phyloP scores from a whole-genome alignment of 2,329 filamentous ascomycete genomes.

The Chrysoporthe deuterocubensis region DNA sequence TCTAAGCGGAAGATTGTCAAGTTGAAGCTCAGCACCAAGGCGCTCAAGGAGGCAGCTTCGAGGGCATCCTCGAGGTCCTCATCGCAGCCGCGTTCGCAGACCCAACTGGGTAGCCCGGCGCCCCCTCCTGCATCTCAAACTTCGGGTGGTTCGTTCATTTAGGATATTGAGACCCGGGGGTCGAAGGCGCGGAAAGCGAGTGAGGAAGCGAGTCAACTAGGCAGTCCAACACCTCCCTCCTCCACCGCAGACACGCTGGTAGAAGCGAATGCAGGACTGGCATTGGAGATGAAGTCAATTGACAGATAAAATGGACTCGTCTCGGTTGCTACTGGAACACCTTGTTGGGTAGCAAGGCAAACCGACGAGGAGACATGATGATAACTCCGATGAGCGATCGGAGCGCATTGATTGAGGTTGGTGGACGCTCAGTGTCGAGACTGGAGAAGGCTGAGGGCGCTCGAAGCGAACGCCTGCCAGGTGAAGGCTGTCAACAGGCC shows the following conservation, averaged over 20 bases:
- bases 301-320: neutral
- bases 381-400: neutral
- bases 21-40: slow-evolving; percentile 22
- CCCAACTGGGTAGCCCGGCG: slow-evolving; percentile 1
- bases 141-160: neutral
- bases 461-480: neutral
- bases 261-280: neutral
- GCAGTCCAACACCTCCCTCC: neutral
- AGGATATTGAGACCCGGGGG: neutral
- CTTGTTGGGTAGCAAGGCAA: neutral
- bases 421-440: neutral
- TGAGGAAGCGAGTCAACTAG: neutral
- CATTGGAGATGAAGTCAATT: neutral
- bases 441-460: neutral
- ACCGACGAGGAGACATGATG: neutral
- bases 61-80: slow-evolving; percentile 1
- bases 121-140: neutral
- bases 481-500: neutral
- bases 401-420: neutral
- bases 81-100: slow-evolving; percentile 6
- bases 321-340: neutral
- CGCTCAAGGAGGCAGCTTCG: neutral
- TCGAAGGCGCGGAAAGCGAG: neutral
- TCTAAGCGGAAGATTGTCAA: slow-evolving; percentile 25
- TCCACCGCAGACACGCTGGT: neutral